phyloP scores from a whole-genome alignment of 768 basidiomycete species.

The Cystobasidium onofrii region DNA sequence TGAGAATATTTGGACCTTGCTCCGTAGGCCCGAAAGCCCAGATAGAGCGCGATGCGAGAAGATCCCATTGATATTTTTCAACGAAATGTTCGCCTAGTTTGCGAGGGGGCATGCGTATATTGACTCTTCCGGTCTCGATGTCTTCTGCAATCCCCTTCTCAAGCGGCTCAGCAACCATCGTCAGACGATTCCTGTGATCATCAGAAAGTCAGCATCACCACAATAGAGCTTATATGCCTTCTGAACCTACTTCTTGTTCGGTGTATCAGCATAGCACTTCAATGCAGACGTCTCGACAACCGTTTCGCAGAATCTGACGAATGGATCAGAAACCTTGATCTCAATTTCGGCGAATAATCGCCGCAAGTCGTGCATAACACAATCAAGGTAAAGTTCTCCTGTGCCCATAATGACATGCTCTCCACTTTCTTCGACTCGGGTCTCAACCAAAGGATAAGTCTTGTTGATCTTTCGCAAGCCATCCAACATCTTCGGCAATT shows the following conservation, averaged over 20 bases:
- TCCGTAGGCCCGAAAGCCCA: constrained; percentile 99
- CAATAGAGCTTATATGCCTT: background rate
- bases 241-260: constrained; percentile 81
- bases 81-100: constrained; percentile 93
- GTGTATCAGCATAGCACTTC: constrained; percentile 98
- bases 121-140: constrained; percentile 83
- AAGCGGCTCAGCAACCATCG: constrained; percentile 97
- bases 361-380: constrained; percentile 89
- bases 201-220: background rate
- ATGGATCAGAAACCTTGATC: constrained; percentile 99
- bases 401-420: constrained; percentile 96
- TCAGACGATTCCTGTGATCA: constrained; percentile 74
- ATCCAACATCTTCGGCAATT: constrained; percentile 96
- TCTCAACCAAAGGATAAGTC: constrained; percentile 84
- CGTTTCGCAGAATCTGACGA: constrained; percentile 96
- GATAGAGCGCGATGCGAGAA: constrained; percentile 92
- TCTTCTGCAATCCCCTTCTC: constrained; percentile 94
- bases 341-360: constrained; percentile 92
- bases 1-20: constrained; percentile 78
- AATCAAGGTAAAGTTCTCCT: constrained; percentile 92
- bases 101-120: constrained; percentile 89
- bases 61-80: constrained; percentile 95
- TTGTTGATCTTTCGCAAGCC: constrained; percentile 96
- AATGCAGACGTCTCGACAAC: constrained; percentile 94
- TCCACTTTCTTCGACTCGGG: constrained; percentile 96